phyloP scores from a whole-genome alignment of 768 basidiomycete genomes.

The Pulveroboletus frians region DNA sequence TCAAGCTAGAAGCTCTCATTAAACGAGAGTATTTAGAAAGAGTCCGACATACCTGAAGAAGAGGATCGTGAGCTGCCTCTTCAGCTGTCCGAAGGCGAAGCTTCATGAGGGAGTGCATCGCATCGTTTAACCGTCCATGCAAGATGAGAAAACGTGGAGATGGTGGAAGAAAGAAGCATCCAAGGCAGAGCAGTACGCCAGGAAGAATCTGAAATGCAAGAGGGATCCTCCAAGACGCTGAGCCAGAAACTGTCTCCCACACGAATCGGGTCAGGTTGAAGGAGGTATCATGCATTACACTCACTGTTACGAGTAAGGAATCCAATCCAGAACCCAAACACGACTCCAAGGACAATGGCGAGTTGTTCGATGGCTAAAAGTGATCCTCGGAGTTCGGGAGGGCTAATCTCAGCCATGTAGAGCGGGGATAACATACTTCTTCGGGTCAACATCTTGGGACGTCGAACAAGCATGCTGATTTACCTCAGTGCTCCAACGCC shows the following conservation, averaged over 20 bases:
- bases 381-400: conserved; percentile 75
- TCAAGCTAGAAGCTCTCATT: conserved; percentile 47
- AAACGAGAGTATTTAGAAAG: not conserved
- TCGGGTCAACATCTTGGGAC: conserved; percentile 1
- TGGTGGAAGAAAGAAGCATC: conserved; percentile 46
- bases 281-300: conserved; percentile 16
- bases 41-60: conserved; percentile 39
- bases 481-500: conserved; percentile 77
- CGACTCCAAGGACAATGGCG: conserved; percentile 76
- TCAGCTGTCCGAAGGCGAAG: conserved; percentile 42
- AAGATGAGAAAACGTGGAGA: conserved; percentile 45
- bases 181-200: conserved; percentile 58
- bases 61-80: conserved; percentile 46
- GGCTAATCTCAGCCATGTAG: conserved; percentile 82
- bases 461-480: conserved; percentile 9
- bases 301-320: conserved; percentile 63
- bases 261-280: not conserved
- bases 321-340: conserved; percentile 80
- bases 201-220: conserved; percentile 68
- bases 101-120: conserved; percentile 49
- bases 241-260: conserved; percentile 44
- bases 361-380: conserved; percentile 77
- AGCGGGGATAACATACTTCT: conserved; percentile 71
- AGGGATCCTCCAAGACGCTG: conserved; percentile 73
- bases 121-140: conserved; percentile 53